Evolutionary conservation across 305 asterid genomes (phyloP), one percentile per base, ranked within the genome.

Genomic region (Rubia occidens): DNA sequence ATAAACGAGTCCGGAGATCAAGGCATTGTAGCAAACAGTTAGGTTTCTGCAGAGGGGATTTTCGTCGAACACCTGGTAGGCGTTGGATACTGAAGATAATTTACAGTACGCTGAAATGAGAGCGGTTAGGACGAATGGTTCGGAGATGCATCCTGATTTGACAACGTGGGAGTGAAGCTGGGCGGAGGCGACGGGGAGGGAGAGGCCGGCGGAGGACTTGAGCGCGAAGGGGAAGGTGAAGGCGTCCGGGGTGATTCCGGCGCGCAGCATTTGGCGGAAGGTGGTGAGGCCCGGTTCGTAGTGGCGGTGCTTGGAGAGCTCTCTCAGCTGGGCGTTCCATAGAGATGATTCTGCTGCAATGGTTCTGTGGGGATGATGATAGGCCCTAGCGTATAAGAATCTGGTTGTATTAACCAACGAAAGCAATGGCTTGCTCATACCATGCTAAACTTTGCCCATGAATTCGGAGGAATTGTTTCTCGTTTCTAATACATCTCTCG

Each of bases 101-200:
- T 76, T 82, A 39, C 85, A 77, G 58, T 93, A 88, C 87, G 84
- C 80, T 0, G 90, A 64, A 0, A 87, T 82, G 74, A 90, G 72
- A 44, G 90, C 90, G 37, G 97, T 93, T 64, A 82, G 91, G n/a
- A 93, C 95, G 72, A 87, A 90, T 43, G 96, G 98, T 37, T 93
- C 97, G 21, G 71, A 78, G 42, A 71, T 80, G 72, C 96, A 88
- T 14, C 98, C 97, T 2, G 81, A 54, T 80, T 88, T 93, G 75
- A 88, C 51, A 4, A 93, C 84, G 63, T 88, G 95, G 73, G 87
- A 86, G 73, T 90, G 97, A 71, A 93, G 85, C 78, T 83, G 84
- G 37, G 77, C 20, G 44, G 87, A 94, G 21, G 86, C 61, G 45
- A 71, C 14, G 15, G 85, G 85, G 71, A 85, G 79, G 65, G 83